Evolutionary conservation across 129 eudicot species (phyloP).

Genomic region (Ambrosia trifida): DNA sequence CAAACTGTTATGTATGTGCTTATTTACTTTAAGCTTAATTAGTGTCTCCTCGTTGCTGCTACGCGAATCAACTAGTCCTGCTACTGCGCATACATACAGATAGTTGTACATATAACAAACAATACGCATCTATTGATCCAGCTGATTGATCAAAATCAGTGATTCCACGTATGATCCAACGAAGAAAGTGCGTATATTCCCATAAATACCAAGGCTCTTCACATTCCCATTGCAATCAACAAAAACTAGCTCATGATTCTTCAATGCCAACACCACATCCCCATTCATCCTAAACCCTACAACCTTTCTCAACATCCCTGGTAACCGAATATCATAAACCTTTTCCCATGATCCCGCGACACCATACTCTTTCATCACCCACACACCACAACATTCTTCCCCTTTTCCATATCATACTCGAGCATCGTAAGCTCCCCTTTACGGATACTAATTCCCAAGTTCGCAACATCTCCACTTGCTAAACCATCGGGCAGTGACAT

Average conservation of each 20-base stretch:
- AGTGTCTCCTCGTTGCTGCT: too few species aligned
- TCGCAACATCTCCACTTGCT: conserved; percentile 11
- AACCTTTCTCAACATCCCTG: conserved; percentile 27
- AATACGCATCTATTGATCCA: conserved; percentile 20
- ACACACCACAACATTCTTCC: conserved; percentile 35
- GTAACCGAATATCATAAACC: conserved; percentile 30
- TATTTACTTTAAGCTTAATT: too few species aligned
- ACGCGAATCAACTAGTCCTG: too few species aligned
- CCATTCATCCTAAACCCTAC: conserved; percentile 51
- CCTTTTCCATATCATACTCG: conserved; percentile 33
- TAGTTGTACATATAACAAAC: not conserved
- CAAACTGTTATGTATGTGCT: too few species aligned
- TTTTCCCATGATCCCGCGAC: conserved; percentile 44
- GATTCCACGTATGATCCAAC: conserved; percentile 49
- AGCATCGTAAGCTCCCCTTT: conserved; percentile 41
- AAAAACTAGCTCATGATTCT: conserved; percentile 32
- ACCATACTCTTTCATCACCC: conserved; percentile 68
- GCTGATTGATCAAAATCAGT: conserved; percentile 40
- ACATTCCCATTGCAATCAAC: conserved; percentile 29
- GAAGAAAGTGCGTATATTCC: conserved; percentile 46
- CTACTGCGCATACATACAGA: too few species aligned
- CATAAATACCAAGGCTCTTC: conserved; percentile 32
- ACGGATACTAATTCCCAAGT: conserved; percentile 27
- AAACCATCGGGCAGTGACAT: conserved; percentile 42
- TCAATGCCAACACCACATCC: conserved; percentile 40